Conservation (phyloP, 495 filamentous ascomycete species). For the Evansstolkia leycettana region DNA sequence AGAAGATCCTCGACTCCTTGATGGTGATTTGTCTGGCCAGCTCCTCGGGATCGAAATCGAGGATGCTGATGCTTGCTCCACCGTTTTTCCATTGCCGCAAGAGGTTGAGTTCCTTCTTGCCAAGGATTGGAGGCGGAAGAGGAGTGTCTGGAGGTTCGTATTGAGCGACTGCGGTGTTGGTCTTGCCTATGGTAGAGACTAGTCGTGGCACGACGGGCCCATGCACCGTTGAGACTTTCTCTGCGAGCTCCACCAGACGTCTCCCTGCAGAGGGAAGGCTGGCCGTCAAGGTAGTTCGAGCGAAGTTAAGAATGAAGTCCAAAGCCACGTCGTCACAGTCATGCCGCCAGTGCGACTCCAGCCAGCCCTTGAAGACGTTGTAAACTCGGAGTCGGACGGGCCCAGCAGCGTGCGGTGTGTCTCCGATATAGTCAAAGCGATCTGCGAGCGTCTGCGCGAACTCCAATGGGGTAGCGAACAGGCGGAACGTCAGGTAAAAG, state of each 20-base stretch:
- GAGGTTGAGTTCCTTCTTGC: constrained; percentile 61
- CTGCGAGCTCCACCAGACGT: constrained; percentile 62
- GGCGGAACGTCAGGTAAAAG: constrained; percentile 94
- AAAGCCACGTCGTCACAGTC: constrained; percentile 66
- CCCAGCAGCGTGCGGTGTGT: constrained; percentile 55
- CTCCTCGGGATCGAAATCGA: constrained; percentile 91
- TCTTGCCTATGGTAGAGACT: constrained; percentile 82
- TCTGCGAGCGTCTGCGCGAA: constrained; percentile 74
- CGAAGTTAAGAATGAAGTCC: constrained; percentile 64
- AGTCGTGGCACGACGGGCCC: constrained; percentile 75
- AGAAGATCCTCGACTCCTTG: constrained; percentile 88
- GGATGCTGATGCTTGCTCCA: constrained; percentile 56
- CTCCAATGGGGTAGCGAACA: constrained; percentile 74
- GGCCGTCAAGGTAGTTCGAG: constrained; percentile 52
- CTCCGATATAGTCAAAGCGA: constrained; percentile 82
- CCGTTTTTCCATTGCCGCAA: constrained; percentile 65
- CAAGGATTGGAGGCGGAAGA: constrained; percentile 54
- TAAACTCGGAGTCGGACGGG: constrained; percentile 86
- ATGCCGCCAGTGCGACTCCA: constrained; percentile 90
- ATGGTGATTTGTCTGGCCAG: constrained; percentile 87
- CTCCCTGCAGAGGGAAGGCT: constrained; percentile 66
- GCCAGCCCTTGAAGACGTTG: constrained; percentile 94
- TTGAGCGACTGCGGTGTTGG: constrained; percentile 56
- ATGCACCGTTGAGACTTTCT: constrained; percentile 67
- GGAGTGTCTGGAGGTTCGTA: constrained; percentile 59